These are phyloP conservation scores for Ustilago esculenta DNA, from an alignment of 1,284 basidiomycete species.

Conservation along the genomic window DNA sequence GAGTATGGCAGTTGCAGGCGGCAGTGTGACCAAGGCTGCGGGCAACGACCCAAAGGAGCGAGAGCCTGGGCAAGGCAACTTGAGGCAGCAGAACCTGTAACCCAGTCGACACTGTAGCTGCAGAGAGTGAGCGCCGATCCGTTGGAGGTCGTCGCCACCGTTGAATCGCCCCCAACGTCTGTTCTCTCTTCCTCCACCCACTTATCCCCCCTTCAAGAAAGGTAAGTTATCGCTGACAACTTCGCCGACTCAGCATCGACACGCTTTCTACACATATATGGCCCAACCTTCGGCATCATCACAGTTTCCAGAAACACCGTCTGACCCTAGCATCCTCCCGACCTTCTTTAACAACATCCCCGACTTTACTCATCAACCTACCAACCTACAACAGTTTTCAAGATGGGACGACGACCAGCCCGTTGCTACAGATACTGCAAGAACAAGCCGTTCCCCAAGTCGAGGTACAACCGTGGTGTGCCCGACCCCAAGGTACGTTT, in stretches of 20 bases:
- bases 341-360: too few relatives aligned
- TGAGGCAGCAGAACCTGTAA: conserved; percentile 31
- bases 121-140: conserved; percentile 2
- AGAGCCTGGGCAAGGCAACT: too few relatives aligned
- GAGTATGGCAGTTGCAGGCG: too few relatives aligned
- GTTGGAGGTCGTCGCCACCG: conserved; percentile 22
- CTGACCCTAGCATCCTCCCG: conserved; percentile 24
- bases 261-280: conserved; percentile 3
- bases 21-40: too few relatives aligned
- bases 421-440: conserved; percentile 67
- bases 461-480: conserved; percentile 88
- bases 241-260: conserved; percentile 15
- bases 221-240: conserved; percentile 43
- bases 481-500: conserved; percentile 65
- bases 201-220: conserved; percentile 52
- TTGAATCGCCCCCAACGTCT: conserved; percentile 13
- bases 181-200: conserved; percentile 39
- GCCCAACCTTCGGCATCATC: too few relatives aligned
- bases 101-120: neutral
- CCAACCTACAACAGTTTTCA: conserved; percentile 39
- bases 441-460: conserved; percentile 67
- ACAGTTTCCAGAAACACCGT: conserved; percentile 12
- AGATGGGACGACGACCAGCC: conserved; percentile 61
- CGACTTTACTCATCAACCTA: neutral
- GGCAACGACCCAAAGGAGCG: too few relatives aligned